Evolutionary conservation across 371 early-diverging fungal species (phyloP).

Genomic region (Mortierella sp.): DNA sequence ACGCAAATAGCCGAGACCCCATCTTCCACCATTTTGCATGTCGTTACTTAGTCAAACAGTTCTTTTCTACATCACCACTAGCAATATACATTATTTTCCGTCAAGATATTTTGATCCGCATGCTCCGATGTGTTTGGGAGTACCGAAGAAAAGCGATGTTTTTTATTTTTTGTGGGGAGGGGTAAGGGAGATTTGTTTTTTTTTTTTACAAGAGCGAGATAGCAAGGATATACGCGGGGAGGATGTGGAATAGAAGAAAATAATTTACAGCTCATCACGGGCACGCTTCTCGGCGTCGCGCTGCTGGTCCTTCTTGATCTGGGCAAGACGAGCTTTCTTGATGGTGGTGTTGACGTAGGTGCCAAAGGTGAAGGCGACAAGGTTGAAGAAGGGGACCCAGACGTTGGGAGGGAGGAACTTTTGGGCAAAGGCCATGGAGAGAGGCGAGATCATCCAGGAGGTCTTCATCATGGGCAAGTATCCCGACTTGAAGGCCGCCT

Average conservation of each 20-base stretch:
- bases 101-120: background rate
- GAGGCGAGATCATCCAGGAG: constrained; percentile 85
- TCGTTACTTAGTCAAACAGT: background rate
- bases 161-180: background rate
- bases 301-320: constrained; percentile 59
- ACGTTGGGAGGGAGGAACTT: constrained; percentile 78
- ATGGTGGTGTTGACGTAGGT: constrained; percentile 86
- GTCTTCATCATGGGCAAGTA: constrained; percentile 84
- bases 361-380: constrained; percentile 85
- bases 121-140: no score
- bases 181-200: background rate
- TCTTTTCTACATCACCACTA: background rate
- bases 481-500: constrained; percentile 67
- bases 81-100: background rate
- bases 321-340: constrained; percentile 72
- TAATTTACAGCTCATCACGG: constrained; percentile 41
- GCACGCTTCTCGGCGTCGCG: constrained; percentile 48
- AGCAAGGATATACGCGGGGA: background rate
- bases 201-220: constrained; percentile 1
- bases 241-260: background rate
- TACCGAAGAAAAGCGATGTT: no score
- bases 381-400: constrained; percentile 95
- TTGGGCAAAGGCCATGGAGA: constrained; percentile 82
- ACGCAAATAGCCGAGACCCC: constrained; percentile 40
- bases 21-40: background rate